A percentile compares a stretch with the other conserved stretches of the same genome.
These are phyloP conservation scores for Acacia acuminata DNA, from an alignment of 306 rosid genomes.

Conservation along the genomic window DNA sequence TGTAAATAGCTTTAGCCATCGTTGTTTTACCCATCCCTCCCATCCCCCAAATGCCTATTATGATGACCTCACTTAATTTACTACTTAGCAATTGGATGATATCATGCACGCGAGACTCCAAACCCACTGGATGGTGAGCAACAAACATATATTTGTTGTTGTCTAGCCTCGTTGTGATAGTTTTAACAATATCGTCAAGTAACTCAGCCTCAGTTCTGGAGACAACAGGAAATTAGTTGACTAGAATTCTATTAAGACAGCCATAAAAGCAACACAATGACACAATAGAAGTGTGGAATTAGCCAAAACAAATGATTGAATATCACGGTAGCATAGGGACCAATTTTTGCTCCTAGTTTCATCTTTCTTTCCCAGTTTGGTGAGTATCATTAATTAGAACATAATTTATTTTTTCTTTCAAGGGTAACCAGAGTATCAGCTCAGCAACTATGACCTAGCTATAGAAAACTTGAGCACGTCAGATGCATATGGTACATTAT, in stretches of 20 bases:
- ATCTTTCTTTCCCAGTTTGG: too few species aligned
- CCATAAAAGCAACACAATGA: neutral
- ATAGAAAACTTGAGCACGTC: neutral
- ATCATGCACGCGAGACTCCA: neutral
- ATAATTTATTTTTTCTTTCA: too few species aligned
- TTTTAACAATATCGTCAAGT: neutral
- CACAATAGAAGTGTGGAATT: too few species aligned
- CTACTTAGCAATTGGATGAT: neutral
- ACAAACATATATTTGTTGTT: neutral
- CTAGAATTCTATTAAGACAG: neutral
- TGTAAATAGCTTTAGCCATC: neutral
- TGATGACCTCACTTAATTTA: neutral
- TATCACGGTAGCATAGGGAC: neutral
- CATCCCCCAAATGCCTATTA: neutral
- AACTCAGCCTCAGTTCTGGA: neutral
- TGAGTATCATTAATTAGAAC: too few species aligned
- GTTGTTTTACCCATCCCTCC: neutral
- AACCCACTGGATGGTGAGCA: neutral
- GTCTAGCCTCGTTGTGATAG: neutral
- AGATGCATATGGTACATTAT: neutral
- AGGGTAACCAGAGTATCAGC: too few species aligned
- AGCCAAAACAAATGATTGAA: neutral
- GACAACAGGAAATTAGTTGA: neutral
- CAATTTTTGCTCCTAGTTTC: too few species aligned
- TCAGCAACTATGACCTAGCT: too few species aligned